phyloP scores from a whole-genome alignment of 202 grass and related monocot genomes.

The Panicum virgatum region DNA sequence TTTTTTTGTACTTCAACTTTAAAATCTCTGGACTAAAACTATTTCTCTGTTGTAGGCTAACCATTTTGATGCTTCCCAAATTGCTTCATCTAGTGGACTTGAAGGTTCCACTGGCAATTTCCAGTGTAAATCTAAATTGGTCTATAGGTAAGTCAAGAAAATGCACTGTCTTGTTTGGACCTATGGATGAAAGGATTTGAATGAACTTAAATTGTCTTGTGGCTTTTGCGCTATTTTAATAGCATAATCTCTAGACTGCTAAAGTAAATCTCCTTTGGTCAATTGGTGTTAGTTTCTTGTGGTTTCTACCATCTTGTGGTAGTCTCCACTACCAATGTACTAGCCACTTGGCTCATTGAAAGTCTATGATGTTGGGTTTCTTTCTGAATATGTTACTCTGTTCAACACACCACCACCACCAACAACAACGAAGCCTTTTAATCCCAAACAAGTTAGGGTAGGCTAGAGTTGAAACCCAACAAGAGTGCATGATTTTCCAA shows the following conservation, averaged over 20 bases:
- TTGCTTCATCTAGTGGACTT: slow-evolving; percentile 43
- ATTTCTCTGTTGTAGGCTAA: slow-evolving; percentile 45
- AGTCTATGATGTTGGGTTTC: slow-evolving; percentile 5
- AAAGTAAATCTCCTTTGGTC: neutral
- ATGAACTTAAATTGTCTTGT: slow-evolving; percentile 3
- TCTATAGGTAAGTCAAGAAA: slow-evolving; percentile 48
- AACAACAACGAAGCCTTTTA: neutral
- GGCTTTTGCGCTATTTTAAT: neutral
- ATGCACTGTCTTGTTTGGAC: slow-evolving; percentile 5
- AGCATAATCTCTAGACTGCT: neutral
- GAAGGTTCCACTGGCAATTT: slow-evolving; percentile 24
- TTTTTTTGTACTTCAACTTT: neutral
- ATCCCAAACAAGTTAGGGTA: neutral
- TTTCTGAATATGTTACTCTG: neutral
- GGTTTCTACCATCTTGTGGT: too few relatives aligned
- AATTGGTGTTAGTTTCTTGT: too few relatives aligned
- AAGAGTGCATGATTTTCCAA: neutral
- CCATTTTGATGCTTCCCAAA: slow-evolving; percentile 35
- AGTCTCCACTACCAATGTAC: too few relatives aligned
- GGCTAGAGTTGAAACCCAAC: neutral
- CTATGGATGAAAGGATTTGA: neutral
- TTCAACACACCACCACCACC: neutral
- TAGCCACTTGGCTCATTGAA: too few relatives aligned
- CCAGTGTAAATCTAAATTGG: slow-evolving; percentile 43
- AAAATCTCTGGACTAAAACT: slow-evolving; percentile 21